Conservation (phyloP, 306 rosid species). For the Quercus dentata region DNA sequence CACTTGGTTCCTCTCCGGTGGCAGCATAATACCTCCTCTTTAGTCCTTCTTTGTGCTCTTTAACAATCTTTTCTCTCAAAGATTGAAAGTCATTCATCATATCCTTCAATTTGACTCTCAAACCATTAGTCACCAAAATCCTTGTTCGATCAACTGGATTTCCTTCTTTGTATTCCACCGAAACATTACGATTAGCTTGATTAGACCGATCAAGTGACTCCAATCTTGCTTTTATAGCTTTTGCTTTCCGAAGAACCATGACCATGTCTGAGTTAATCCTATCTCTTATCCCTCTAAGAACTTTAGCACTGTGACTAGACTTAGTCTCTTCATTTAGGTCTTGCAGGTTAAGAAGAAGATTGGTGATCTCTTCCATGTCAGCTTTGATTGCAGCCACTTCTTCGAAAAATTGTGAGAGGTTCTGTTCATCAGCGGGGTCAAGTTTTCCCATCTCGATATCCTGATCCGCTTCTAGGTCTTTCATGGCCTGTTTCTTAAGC, state of each 20-base stretch:
- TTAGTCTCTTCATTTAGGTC: conserved; percentile 73
- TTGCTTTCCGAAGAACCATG: conserved; percentile 69
- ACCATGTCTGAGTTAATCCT: conserved; percentile 76
- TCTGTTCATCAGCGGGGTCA: conserved; percentile 58
- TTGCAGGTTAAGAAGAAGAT: conserved; percentile 78
- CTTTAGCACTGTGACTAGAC: conserved; percentile 76
- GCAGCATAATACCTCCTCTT: conserved; percentile 61
- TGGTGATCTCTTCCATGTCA: conserved; percentile 86
- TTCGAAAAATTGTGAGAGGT: conserved; percentile 69
- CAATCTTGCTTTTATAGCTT: conserved; percentile 49
- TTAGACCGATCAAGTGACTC: conserved; percentile 71
- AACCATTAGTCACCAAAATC: conserved; percentile 59
- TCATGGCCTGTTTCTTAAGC: conserved; percentile 69
- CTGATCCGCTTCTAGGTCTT: conserved; percentile 47
- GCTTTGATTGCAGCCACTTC: conserved; percentile 65
- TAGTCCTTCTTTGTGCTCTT: conserved; percentile 78
- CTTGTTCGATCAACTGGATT: conserved; percentile 65
- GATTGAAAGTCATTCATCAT: conserved; percentile 72
- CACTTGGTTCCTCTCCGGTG: conserved; percentile 65
- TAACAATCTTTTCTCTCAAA: conserved; percentile 55
- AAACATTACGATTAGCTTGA: conserved; percentile 34
- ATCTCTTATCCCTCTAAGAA: conserved; percentile 80
- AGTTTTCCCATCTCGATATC: conserved; percentile 66
- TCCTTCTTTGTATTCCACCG: conserved; percentile 52
- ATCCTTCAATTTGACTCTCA: conserved; percentile 72